phyloP scores from a whole-genome alignment of 805 yeast genomes.

The Isabelozyma pseudorhagii region DNA sequence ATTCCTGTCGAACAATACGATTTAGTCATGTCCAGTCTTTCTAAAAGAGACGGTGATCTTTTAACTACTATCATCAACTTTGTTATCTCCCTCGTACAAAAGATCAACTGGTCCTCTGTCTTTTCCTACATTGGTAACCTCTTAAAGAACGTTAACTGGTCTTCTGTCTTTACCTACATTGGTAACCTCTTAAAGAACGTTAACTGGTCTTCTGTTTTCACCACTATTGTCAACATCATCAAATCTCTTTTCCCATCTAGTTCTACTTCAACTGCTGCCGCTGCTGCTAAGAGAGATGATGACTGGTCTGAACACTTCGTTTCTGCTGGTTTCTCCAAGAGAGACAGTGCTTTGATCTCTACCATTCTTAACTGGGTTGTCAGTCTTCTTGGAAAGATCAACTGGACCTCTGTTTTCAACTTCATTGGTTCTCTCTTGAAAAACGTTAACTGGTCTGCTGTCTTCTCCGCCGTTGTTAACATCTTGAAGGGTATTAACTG shows the following conservation, averaged over 20 bases:
- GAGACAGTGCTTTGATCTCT: not conserved
- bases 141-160: conserved; percentile 18
- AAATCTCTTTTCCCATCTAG: conserved; percentile 15
- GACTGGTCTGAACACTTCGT: not conserved
- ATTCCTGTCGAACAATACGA: not conserved
- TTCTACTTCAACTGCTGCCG: not conserved
- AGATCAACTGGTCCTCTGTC: conserved; percentile 17
- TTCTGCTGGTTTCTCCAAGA: not conserved
- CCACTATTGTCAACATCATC: conserved; percentile 8
- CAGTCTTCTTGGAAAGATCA: not conserved
- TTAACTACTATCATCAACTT: conserved; percentile 4
- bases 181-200: conserved; percentile 13
- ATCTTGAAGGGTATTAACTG: conserved; percentile 20
- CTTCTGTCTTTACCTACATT: conserved; percentile 8
- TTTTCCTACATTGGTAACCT: conserved; percentile 6
- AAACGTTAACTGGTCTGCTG: conserved; percentile 16
- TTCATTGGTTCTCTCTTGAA: conserved; percentile 17
- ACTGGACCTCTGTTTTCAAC: not conserved
- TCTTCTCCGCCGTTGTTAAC: conserved; percentile 10
- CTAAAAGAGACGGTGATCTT: not conserved
- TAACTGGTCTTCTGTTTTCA: conserved; percentile 16
- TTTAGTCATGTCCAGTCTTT: not conserved
- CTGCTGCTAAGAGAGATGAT: not conserved
- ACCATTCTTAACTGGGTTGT: not conserved
- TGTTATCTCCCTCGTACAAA: conserved; percentile 15